phyloP scores from a whole-genome alignment of 2,329 filamentous ascomycete genomes.

The Aspergillus aculeatinus region DNA sequence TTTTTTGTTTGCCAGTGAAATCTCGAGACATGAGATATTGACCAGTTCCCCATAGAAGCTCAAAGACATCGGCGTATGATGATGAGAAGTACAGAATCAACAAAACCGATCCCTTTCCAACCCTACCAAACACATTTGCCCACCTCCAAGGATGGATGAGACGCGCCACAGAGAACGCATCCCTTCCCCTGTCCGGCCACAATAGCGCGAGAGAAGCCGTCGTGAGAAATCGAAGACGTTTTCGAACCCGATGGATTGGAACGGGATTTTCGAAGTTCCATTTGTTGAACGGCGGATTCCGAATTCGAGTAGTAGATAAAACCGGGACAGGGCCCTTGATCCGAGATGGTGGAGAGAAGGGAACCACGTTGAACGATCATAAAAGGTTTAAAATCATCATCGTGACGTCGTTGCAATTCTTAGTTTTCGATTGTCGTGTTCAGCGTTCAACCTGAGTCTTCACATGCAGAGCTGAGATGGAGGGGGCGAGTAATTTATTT shows the following conservation, averaged over 20 bases:
- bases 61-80: slow-evolving; percentile 18
- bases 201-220: slow-evolving; percentile 13
- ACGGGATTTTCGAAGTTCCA: slow-evolving; percentile 9
- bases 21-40: slow-evolving; percentile 30
- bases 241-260: slow-evolving; percentile 31
- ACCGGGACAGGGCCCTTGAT: slow-evolving; percentile 23
- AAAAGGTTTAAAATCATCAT: slow-evolving; percentile 27
- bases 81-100: slow-evolving; percentile 16
- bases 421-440: slow-evolving; percentile 33
- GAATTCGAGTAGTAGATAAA: slow-evolving; percentile 19
- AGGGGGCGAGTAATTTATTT: slow-evolving; percentile 66
- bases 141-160: slow-evolving; percentile 25
- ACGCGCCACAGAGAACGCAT: slow-evolving; percentile 8
- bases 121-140: slow-evolving; percentile 37
- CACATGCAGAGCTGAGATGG: slow-evolving; percentile 51
- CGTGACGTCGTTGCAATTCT: slow-evolving; percentile 27
- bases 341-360: slow-evolving; percentile 18
- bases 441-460: slow-evolving; percentile 39
- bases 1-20: slow-evolving; percentile 17
- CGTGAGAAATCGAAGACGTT: slow-evolving; percentile 30
- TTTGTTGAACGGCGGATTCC: slow-evolving; percentile 33
- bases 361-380: slow-evolving; percentile 31
- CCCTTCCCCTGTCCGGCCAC: slow-evolving; percentile 23
- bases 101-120: slow-evolving; percentile 27
- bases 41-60: slow-evolving; percentile 35